phyloP scores from a whole-genome alignment of 768 basidiomycete species.

The Lentinula guzmanii region DNA sequence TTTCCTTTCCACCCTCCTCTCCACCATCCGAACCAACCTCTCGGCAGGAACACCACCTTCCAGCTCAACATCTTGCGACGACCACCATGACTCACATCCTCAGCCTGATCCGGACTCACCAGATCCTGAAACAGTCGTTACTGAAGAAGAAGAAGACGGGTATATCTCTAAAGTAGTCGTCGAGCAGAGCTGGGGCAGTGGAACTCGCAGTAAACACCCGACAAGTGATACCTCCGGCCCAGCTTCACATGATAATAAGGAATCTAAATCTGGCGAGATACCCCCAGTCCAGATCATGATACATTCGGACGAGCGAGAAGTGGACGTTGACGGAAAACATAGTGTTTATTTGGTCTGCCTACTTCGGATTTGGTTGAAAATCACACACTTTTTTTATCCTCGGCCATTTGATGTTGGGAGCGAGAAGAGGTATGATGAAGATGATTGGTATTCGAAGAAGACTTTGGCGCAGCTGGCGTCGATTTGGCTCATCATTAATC shows the following conservation, averaged over 20 bases:
- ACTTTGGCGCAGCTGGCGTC: conserved; percentile 13
- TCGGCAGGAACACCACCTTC: conserved; percentile 10
- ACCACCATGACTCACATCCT: neutral
- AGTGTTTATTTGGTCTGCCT: neutral
- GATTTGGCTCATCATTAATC: conserved; percentile 20
- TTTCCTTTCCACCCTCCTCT: neutral
- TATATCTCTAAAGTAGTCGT: conserved; percentile 55
- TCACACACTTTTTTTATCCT: conserved; percentile 13
- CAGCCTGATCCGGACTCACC: neutral
- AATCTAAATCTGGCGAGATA: conserved; percentile 5
- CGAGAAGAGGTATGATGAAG: conserved; percentile 14
- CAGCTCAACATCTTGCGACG: neutral
- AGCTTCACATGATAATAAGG: conserved; percentile 10
- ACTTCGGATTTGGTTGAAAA: conserved; percentile 9
- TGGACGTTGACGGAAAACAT: neutral
- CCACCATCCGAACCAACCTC: conserved; percentile 2
- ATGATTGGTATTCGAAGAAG: conserved; percentile 14
- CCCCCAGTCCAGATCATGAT: conserved; percentile 8
- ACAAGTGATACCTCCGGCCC: conserved; percentile 25
- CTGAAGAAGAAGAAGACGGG: conserved; percentile 16
- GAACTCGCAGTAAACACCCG: conserved; percentile 18
- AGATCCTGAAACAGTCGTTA: neutral
- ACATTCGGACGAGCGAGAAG: conserved; percentile 3
- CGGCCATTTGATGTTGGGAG: conserved; percentile 9
- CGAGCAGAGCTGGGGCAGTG: conserved; percentile 46